Evolutionary conservation across 108 stramenopile species (phyloP).

Genomic region (Cyclotella choctawhatcheeana): DNA sequence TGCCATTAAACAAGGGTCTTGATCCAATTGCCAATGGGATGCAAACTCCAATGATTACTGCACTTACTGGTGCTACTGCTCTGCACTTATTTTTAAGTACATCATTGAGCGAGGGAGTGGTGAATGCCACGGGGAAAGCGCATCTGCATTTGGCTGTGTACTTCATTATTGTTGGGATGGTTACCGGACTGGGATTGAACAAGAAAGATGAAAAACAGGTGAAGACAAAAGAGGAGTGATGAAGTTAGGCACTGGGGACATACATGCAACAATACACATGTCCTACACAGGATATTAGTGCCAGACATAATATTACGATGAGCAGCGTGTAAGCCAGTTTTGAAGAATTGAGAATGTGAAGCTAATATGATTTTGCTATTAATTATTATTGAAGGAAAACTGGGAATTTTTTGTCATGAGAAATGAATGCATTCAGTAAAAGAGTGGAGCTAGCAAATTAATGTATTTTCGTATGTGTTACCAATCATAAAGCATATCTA

Average conservation of each 20-base stretch:
- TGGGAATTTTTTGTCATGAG: too few relatives aligned
- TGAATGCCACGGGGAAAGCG: slow-evolving; percentile 67
- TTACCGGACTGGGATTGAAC: slow-evolving; percentile 36
- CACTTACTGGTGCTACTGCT: slow-evolving; percentile 74
- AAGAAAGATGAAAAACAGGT: slow-evolving; percentile 9
- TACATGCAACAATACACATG: too few relatives aligned
- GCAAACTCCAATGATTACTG: slow-evolving; percentile 77
- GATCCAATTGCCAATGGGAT: slow-evolving; percentile 81
- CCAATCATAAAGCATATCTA: not conserved
- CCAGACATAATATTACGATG: too few relatives aligned
- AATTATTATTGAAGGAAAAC: too few relatives aligned
- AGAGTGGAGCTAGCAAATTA: too few relatives aligned
- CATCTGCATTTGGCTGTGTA: slow-evolving; percentile 72
- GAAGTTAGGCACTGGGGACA: too few relatives aligned
- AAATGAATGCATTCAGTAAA: too few relatives aligned
- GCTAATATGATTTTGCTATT: too few relatives aligned
- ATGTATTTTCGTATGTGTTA: not conserved
- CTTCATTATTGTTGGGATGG: slow-evolving; percentile 72
- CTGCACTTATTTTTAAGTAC: slow-evolving; percentile 78
- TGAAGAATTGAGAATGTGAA: too few relatives aligned
- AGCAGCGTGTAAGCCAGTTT: too few relatives aligned
- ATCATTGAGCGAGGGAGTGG: slow-evolving; percentile 66
- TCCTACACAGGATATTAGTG: too few relatives aligned
- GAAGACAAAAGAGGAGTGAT: slow-evolving; percentile 49
- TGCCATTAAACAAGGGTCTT: slow-evolving; percentile 89